Evolutionary conservation across 2,329 filamentous ascomycete species (phyloP), one percentile per base, ranked within the genome.

Genomic region (Escovopsis sp.): DNA sequence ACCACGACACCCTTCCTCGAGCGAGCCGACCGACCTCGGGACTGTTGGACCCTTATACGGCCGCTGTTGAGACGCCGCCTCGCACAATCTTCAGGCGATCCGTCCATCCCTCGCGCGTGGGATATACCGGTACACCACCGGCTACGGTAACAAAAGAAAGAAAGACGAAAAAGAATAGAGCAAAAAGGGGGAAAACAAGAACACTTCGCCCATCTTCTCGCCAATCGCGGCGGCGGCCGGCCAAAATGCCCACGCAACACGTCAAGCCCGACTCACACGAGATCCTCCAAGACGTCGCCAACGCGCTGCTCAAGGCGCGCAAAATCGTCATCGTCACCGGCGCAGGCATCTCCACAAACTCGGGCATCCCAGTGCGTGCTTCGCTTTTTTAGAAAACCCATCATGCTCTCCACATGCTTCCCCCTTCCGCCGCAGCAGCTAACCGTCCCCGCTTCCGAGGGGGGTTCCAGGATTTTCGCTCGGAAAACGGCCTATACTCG

Each of bases 331-430:
- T 85, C 18, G 67, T 85, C 30, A 85, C 81, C 0, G 80, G 81
- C 40, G 80, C 80, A 39, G 80, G 80, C 41, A 85, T 85, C 55
- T 82, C 78, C 55, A 85, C 81, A 40, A 85, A 83, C 56, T 83
- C 78, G 48, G 81, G 81, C 43, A 85, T 85, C 55, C 80, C 80
- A 40, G 80, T 84, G 65, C 47, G 57, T 41, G 9, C 11, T 34
- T 33, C 38, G 37, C 28, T 26, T 39, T 39, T 38, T 43, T 43
- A 41, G 50, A 57, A 41, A 53, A 23, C 23, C 23, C 23, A 23
- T 4, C 23, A 23, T 23, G 23, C 23, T 23, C 23, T 23, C 23
- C 23, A 23, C 6, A 6, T 6, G 4, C 23, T 23, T 23, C 23
- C 23, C 23, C 23, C 23, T 23, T 23, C 23, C 23, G 23, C 23